phyloP scores from a whole-genome alignment of 257 asterid genomes.

The Catharanthus roseus region DNA sequence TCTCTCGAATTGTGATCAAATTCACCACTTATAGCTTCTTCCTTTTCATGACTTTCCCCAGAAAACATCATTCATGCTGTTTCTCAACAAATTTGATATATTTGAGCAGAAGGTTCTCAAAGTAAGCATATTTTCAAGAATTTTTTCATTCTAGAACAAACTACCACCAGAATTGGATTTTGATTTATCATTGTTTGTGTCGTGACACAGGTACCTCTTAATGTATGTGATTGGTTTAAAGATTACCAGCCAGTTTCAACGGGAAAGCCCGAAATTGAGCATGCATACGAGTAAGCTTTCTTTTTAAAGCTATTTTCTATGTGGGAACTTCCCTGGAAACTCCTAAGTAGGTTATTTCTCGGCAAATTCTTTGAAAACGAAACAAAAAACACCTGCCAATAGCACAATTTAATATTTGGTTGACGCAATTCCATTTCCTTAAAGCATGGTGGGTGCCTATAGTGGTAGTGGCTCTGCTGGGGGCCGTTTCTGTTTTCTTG shows the following conservation, averaged over 20 bases:
- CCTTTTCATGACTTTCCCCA: slow-evolving; percentile 23
- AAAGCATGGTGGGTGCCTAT: too few relatives aligned
- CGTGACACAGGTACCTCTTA: slow-evolving; percentile 80
- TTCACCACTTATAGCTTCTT: neutral
- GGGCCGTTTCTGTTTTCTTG: neutral
- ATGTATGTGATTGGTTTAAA: slow-evolving; percentile 83
- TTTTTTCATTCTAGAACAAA: slow-evolving; percentile 6
- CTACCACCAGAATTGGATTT: slow-evolving; percentile 24
- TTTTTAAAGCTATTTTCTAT: slow-evolving; percentile 11
- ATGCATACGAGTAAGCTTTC: slow-evolving; percentile 90
- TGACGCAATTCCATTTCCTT: too few relatives aligned
- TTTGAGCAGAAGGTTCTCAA: slow-evolving; percentile 91
- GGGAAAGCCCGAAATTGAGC: slow-evolving; percentile 94
- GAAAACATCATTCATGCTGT: slow-evolving; percentile 98
- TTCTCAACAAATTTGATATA: slow-evolving; percentile 94
- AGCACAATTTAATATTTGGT: too few relatives aligned
- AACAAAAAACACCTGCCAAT: too few relatives aligned
- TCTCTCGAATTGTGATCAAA: neutral
- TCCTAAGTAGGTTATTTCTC: neutral
- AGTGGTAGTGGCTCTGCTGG: too few relatives aligned
- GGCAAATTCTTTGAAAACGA: neutral
- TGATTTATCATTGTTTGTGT: slow-evolving; percentile 7
- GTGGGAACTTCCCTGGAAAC: neutral
- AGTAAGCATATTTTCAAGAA: slow-evolving; percentile 44
- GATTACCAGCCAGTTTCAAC: slow-evolving; percentile 92